Evolutionary conservation across 306 rosid genomes (phyloP).

Genomic region (Dalbergia cochinchinensis): DNA sequence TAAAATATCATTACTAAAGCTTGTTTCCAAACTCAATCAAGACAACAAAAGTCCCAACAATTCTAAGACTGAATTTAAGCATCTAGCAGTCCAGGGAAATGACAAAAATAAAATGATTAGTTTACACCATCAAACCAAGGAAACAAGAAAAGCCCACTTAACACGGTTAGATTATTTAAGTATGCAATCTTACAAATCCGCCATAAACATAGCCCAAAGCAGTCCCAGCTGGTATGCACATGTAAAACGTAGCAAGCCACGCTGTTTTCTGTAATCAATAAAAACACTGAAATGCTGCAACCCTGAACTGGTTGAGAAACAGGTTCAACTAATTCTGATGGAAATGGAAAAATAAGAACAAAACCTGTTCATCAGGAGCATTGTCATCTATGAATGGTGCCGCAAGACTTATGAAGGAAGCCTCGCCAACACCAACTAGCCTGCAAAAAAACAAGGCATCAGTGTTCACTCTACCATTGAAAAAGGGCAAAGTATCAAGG

Average conservation of each 20-base stretch:
- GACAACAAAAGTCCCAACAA: constrained; percentile 12
- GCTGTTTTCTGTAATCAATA: constrained; percentile 78
- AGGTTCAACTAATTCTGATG: constrained; percentile 37
- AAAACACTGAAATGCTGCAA: constrained; percentile 42
- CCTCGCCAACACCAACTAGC: constrained; percentile 99
- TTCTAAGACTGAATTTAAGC: not conserved
- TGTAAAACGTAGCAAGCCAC: constrained; percentile 95
- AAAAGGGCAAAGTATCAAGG: constrained; percentile 38
- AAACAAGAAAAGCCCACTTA: constrained; percentile 33
- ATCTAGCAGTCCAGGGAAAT: constrained; percentile 21
- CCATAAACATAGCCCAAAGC: constrained; percentile 96
- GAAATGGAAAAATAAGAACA: constrained; percentile 40
- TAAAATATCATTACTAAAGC: not conserved
- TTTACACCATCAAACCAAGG: constrained; percentile 32
- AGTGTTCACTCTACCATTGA: constrained; percentile 37
- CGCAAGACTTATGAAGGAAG: constrained; percentile 96
- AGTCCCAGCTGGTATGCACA: constrained; percentile 95
- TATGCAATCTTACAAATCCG: constrained; percentile 75
- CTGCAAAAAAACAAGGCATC: constrained; percentile 52
- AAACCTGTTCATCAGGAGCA: constrained; percentile 87
- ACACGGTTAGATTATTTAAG: constrained; percentile 27
- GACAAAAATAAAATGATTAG: constrained; percentile 12
- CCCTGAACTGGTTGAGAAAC: constrained; percentile 19
- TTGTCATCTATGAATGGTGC: constrained; percentile 98
- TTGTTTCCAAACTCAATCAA: constrained; percentile 2